Base-by-base conservation (phyloP, 2,329 filamentous ascomycete species). In the Aspergillus thermomutatus region DNA sequence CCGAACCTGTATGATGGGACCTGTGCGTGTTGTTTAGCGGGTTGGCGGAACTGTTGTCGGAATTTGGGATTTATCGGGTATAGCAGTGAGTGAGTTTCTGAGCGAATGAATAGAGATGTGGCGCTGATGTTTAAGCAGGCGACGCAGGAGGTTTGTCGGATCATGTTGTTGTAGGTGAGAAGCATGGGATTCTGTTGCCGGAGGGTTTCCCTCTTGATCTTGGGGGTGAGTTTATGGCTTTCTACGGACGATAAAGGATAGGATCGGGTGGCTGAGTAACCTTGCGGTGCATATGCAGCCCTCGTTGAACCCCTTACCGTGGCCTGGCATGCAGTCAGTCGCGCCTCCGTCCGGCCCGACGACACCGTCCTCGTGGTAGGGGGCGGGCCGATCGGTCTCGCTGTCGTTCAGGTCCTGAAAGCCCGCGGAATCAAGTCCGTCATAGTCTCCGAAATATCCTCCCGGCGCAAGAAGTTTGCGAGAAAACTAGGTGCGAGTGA, bases 291-390 rank as follows among this genome's bases (percentile, higher is more conserved):
- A 43, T 27, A 45, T 26, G 25, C 62, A 65, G 85, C 85, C 0
- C 75, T 88, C 7, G 81, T 87, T 10, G 85, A 88, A 63, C 86
- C 86, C 0, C 72, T 88, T 7, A 75, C 83, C 0, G 84, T 88
- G 0, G 84, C 82, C 27, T 87, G 84, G 84, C 85, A 88, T 62
- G 85, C 83, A 0, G 79, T 85, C 11, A 76, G 76, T 7, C 78
- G 80, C 31, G 76, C 75, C 2, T 76, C 79, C 0, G 62, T 83
- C 27, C 73, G 74, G 8, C 55, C 62, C 6, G 78, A 77, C 1
- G 75, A 80, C 10, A 76, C 76, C 0, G 80, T 79, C 5, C 66
- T 87, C 27, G 78, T 88, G 4, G 72, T 86, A 2, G 85, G 85
- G 8, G 83, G 82, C 1, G 85, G 85, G 0, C 85, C 85, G 0